Conservation (phyloP, 164 flowering plant species). For the Liriodendron chinense region DNA sequence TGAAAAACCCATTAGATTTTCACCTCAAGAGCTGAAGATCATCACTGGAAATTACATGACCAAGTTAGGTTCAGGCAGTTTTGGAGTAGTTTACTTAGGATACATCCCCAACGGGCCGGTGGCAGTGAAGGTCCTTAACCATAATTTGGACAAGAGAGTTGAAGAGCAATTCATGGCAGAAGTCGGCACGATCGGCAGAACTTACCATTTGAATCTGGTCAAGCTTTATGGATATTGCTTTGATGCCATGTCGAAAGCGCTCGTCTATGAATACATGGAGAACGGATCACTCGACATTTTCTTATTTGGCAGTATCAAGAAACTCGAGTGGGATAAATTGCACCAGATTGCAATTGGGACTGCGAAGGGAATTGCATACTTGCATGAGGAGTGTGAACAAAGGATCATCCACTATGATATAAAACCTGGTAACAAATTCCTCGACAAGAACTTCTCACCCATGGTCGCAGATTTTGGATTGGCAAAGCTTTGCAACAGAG, state of each 20-base stretch:
- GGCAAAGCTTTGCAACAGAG: constrained; percentile 26
- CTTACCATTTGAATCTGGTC: constrained; percentile 27
- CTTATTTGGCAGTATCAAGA: constrained; percentile 12
- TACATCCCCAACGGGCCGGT: constrained; percentile 18
- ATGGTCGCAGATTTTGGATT: constrained; percentile 34
- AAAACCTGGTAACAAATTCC: constrained; percentile 25
- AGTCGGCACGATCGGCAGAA: constrained; percentile 28
- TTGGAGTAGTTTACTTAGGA: constrained; percentile 29
- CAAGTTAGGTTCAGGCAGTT: constrained; percentile 28
- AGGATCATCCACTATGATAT: constrained; percentile 32
- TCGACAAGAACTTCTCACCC: constrained; percentile 15
- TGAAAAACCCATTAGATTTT: constrained; percentile 29
- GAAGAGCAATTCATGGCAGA: constrained; percentile 30
- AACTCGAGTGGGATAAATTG: constrained; percentile 12
- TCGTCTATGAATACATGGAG: constrained; percentile 33
- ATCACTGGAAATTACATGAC: constrained; percentile 17
- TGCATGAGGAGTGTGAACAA: constrained; percentile 33
- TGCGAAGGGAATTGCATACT: constrained; percentile 29
- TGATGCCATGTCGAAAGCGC: constrained; percentile 8
- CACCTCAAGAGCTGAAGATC: constrained; percentile 17
- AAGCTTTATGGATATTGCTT: constrained; percentile 27
- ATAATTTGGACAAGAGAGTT: constrained; percentile 7
- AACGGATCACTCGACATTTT: constrained; percentile 31
- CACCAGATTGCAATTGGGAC: constrained; percentile 23
- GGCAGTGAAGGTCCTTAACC: constrained; percentile 29